phyloP scores from a whole-genome alignment of 495 filamentous ascomycete genomes.

The Barbatosphaeria neglecta region DNA sequence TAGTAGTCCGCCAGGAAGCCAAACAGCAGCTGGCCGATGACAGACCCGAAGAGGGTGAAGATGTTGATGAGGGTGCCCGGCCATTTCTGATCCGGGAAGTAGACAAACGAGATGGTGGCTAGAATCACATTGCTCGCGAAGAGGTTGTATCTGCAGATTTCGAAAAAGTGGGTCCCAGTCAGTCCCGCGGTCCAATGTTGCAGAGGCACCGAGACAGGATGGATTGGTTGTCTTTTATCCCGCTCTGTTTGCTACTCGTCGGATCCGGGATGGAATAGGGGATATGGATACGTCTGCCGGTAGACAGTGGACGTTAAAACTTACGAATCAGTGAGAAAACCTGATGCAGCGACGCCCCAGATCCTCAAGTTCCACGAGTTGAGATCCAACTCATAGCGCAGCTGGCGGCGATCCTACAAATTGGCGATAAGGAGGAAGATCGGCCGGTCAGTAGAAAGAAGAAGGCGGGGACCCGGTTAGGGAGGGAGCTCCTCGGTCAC shows the following conservation, averaged over 20 bases:
- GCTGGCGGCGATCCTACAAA: conserved; percentile 18
- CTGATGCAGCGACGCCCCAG: conserved; percentile 49
- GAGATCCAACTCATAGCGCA: conserved; percentile 24
- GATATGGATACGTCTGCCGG: conserved; percentile 3
- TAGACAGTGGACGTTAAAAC: conserved; percentile 12
- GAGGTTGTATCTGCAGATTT: conserved; percentile 34
- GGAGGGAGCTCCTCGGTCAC: not conserved
- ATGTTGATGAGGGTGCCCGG: conserved; percentile 40
- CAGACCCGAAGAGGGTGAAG: conserved; percentile 46
- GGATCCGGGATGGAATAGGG: not conserved
- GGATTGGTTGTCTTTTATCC: not conserved
- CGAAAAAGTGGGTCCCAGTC: too few species aligned
- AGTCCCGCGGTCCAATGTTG: too few species aligned
- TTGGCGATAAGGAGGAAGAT: not conserved
- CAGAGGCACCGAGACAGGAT: not conserved
- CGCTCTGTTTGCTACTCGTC: not conserved
- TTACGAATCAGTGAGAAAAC: conserved; percentile 59
- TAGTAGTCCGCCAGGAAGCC: conserved; percentile 65
- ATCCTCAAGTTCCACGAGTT: conserved; percentile 29
- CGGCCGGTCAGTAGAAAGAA: not conserved
- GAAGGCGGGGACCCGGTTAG: not conserved
- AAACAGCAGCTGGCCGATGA: conserved; percentile 62
- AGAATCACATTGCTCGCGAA: conserved; percentile 56
- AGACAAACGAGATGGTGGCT: conserved; percentile 51
- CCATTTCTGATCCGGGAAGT: conserved; percentile 36